These are phyloP conservation scores for Erodium chrysanthum DNA, from an alignment of 441 rosid species.

Conservation along the genomic window DNA sequence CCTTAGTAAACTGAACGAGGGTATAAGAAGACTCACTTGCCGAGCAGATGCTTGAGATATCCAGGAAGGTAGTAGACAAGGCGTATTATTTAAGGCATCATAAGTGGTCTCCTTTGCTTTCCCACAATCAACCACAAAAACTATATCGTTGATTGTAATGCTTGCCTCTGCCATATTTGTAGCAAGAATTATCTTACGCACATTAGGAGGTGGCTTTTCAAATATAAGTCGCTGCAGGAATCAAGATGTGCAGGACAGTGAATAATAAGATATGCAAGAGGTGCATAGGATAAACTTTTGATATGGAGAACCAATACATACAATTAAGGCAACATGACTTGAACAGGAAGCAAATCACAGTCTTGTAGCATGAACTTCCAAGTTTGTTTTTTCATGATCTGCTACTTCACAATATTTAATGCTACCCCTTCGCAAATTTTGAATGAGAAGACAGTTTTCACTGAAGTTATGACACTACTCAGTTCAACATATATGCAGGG, in stretches of 20 bases:
- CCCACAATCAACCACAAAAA: constrained; percentile 96
- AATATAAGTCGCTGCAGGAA: constrained; percentile 78
- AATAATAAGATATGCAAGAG: constrained; percentile 10
- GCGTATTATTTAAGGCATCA: constrained; percentile 97
- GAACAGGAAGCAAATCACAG: neutral
- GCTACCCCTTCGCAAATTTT: neutral
- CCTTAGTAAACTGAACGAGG: neutral
- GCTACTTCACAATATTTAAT: neutral
- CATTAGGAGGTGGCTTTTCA: constrained; percentile 64
- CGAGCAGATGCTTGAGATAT: constrained; percentile 92
- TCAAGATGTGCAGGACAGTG: constrained; percentile 17
- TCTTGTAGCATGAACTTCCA: neutral
- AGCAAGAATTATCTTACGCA: constrained; percentile 89
- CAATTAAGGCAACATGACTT: constrained; percentile 3
- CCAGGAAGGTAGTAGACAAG: constrained; percentile 96
- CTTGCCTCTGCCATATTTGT: constrained; percentile 99
- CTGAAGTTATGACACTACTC: neutral
- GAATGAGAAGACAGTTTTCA: neutral
- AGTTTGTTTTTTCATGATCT: constrained; percentile 1
- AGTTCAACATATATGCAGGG: neutral
- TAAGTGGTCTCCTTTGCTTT: constrained; percentile 98
- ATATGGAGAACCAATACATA: neutral
- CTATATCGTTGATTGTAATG: constrained; percentile 88
- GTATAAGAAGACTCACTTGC: constrained; percentile 47
- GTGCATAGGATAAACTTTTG: constrained; percentile 6